Conservation (phyloP, 129 eudicot genomes). For the Tanacetum coccineum region DNA sequence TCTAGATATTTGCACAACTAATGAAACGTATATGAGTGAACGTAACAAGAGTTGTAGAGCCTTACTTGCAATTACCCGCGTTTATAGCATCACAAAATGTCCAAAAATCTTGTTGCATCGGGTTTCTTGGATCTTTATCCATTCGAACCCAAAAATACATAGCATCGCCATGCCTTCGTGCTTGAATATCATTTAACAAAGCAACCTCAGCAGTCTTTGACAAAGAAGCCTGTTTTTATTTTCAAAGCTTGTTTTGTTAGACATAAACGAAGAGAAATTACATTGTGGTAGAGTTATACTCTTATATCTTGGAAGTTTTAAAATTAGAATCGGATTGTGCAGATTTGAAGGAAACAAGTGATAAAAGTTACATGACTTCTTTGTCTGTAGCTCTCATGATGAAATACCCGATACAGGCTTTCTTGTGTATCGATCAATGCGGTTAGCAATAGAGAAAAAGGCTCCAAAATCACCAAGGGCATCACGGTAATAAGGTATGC, state of each 20-base stretch:
- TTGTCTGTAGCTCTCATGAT: constrained; percentile 92
- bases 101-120: constrained; percentile 83
- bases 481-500: constrained; percentile 72
- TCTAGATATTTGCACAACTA: constrained; percentile 9
- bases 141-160: constrained; percentile 87
- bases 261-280: background rate
- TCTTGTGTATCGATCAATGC: constrained; percentile 85
- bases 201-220: constrained; percentile 71
- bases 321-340: background rate
- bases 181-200: constrained; percentile 63
- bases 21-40: background rate
- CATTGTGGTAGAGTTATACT: background rate
- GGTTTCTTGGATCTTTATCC: constrained; percentile 82
- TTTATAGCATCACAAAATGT: constrained; percentile 94
- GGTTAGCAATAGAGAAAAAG: constrained; percentile 78
- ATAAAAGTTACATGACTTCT: constrained; percentile 40
- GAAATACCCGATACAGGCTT: constrained; percentile 97
- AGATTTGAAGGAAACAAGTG: constrained; percentile 1
- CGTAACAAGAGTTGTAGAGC: constrained; percentile 12
- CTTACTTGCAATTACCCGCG: constrained; percentile 99
- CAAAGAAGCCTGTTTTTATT: constrained; percentile 60
- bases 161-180: constrained; percentile 75
- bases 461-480: constrained; percentile 86
- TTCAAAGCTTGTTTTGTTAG: constrained; percentile 15
- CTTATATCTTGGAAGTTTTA: background rate